phyloP scores from a whole-genome alignment of 805 yeast genomes.

The Yamadazyma sp. region DNA sequence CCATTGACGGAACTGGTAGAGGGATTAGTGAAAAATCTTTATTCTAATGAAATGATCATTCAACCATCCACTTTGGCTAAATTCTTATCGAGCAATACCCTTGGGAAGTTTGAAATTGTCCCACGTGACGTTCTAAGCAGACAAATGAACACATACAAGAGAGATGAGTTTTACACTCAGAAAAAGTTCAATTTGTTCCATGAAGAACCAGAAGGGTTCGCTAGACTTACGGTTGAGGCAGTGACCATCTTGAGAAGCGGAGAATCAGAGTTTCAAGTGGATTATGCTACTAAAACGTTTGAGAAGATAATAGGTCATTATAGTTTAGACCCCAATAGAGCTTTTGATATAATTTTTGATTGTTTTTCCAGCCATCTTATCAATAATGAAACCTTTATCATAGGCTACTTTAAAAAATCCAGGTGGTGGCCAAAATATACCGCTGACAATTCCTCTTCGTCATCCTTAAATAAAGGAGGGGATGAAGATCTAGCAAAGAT shows the following conservation, averaged over 20 bases:
- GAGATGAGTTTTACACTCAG: slow-evolving; percentile 48
- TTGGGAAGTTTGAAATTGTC: slow-evolving; percentile 28
- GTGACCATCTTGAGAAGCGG: slow-evolving; percentile 36
- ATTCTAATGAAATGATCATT: slow-evolving; percentile 25
- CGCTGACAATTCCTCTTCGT: slow-evolving; percentile 33
- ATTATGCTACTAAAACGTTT: slow-evolving; percentile 47
- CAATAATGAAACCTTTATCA: slow-evolving; percentile 44
- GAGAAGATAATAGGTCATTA: slow-evolving; percentile 70
- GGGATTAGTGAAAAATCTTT: slow-evolving; percentile 23
- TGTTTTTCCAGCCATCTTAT: slow-evolving; percentile 48
- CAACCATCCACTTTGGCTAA: slow-evolving; percentile 33
- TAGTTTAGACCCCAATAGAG: slow-evolving; percentile 68
- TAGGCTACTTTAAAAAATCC: slow-evolving; percentile 52
- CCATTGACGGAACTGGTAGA: slow-evolving; percentile 26
- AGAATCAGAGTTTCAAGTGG: slow-evolving; percentile 42
- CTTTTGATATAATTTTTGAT: slow-evolving; percentile 61
- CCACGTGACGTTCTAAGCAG: slow-evolving; percentile 36
- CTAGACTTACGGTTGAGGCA: slow-evolving; percentile 58
- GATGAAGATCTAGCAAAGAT: slow-evolving; percentile 54
- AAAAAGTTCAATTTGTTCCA: slow-evolving; percentile 64
- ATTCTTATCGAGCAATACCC: slow-evolving; percentile 28
- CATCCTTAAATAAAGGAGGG: slow-evolving; percentile 49
- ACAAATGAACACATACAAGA: slow-evolving; percentile 33
- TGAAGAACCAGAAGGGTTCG: slow-evolving; percentile 78
- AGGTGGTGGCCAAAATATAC: slow-evolving; percentile 64